phyloP scores from a whole-genome alignment of 495 filamentous ascomycete genomes.

The Trichodelitschia bisporula region DNA sequence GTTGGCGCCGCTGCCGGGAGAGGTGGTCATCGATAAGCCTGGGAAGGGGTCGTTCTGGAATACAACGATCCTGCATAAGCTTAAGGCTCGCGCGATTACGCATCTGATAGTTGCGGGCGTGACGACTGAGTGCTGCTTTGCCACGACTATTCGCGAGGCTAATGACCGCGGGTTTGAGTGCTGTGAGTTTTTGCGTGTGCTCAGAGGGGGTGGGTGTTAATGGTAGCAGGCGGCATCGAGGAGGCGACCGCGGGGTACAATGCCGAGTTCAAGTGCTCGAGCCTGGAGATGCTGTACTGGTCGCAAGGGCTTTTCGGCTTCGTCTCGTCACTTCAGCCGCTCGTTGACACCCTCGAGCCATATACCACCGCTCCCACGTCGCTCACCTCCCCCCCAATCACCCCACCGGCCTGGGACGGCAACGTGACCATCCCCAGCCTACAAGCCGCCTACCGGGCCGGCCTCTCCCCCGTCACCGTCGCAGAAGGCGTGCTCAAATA shows the following conservation, averaged over 20 bases:
- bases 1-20: slow-evolving; percentile 10
- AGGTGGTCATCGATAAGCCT: slow-evolving; percentile 15
- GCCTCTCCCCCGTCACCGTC: slow-evolving; percentile 21
- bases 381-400: slow-evolving; percentile 9
- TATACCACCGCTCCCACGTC: slow-evolving; percentile 3
- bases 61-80: slow-evolving; percentile 12
- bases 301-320: slow-evolving; percentile 27
- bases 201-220: slow-evolving; percentile 16
- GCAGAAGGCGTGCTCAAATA: slow-evolving; percentile 12
- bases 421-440: slow-evolving; percentile 15
- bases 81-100: slow-evolving; percentile 13
- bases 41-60: slow-evolving; percentile 15
- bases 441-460: slow-evolving; percentile 15
- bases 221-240: slow-evolving; percentile 17
- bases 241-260: slow-evolving; percentile 24
- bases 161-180: slow-evolving; percentile 15
- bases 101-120: slow-evolving; percentile 14
- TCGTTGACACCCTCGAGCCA: slow-evolving; percentile 13
- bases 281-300: slow-evolving; percentile 22
- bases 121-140: slow-evolving; percentile 15
- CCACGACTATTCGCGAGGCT: slow-evolving; percentile 13
- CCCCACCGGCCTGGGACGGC: slow-evolving; percentile 19
- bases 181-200: slow-evolving; percentile 12
- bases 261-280: slow-evolving; percentile 15
- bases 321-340: slow-evolving; percentile 15